A percentile compares a stretch with the other conserved stretches of the same genome.
phyloP scores from a whole-genome alignment of 768 basidiomycete species.

The Suillus lakei region DNA sequence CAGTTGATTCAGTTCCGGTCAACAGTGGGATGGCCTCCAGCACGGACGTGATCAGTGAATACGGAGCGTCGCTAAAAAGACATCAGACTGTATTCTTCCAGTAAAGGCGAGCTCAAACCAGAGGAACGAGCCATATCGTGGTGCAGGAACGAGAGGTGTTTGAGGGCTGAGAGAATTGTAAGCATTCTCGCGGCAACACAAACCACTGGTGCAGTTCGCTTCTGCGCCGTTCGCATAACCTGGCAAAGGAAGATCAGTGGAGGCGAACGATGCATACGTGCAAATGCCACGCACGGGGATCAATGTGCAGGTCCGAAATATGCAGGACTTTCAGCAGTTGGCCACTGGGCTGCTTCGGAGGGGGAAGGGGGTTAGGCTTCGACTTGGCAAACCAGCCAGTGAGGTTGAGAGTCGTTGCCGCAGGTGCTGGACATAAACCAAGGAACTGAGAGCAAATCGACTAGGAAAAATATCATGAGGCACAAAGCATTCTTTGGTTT shows the following conservation, averaged over 20 bases:
- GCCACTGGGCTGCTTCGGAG: slow-evolving; percentile 61
- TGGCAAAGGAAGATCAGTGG: slow-evolving; percentile 26
- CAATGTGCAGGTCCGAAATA: slow-evolving; percentile 78
- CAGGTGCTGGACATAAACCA: slow-evolving; percentile 56
- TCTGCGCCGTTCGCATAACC: slow-evolving; percentile 74
- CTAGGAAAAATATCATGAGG: slow-evolving; percentile 33
- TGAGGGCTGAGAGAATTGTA: slow-evolving; percentile 57
- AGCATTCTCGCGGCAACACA: slow-evolving; percentile 66
- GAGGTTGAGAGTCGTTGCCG: slow-evolving; percentile 63
- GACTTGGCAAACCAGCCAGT: slow-evolving; percentile 78
- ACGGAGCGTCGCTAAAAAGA: slow-evolving; percentile 59
- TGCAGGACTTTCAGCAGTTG: slow-evolving; percentile 74
- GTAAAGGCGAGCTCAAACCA: slow-evolving; percentile 45
- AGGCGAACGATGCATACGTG: slow-evolving; percentile 7
- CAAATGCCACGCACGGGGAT: slow-evolving; percentile 55
- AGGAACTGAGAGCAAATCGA: slow-evolving; percentile 66
- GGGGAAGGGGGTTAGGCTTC: slow-evolving; percentile 71
- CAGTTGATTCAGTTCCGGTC: slow-evolving; percentile 60
- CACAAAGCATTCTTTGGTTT: background rate
- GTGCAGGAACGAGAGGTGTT: slow-evolving; percentile 57
- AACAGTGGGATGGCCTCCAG: slow-evolving; percentile 71
- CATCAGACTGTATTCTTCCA: slow-evolving; percentile 17
- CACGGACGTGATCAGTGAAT: slow-evolving; percentile 60
- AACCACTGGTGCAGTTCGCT: slow-evolving; percentile 69
- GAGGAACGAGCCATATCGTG: slow-evolving; percentile 66